Base-by-base conservation (phyloP, 371 early-diverging fungal species). In the Thermomucor indicae-seudaticae region DNA sequence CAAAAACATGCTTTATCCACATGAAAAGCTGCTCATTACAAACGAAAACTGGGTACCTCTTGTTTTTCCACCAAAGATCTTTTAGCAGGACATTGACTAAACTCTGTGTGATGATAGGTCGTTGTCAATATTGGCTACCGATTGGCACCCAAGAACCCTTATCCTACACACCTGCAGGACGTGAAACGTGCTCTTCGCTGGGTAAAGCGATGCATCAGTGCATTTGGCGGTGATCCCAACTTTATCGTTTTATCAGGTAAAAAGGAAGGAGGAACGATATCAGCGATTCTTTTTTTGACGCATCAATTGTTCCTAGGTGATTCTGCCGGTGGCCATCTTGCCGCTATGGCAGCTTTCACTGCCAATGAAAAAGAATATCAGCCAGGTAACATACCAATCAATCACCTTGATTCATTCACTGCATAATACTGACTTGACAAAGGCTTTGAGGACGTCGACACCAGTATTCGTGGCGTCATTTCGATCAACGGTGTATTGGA, bases 181-280 rank as follows among this genome's bases (percentile, higher is more conserved):
- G 77, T 82, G 31, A 89, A 90, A 49, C 79, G 88, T 4, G 86
- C 86, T 22, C 56, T 90, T 25, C 77, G 88, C 10, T 90, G 89
- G 88, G 61, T 83, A 31, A 81, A 78, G 55, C 57, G 65, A 28
- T 77, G 79, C 47, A 79, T 88, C 45, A 57, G 60, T 25, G 58
- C 62, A 1, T 88, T 80, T 64, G 89, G 89, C 24, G 91, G 91
- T 12, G 79, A 88, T 47, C 83, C 88, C 0, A 50, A 70, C 31
- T 86, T 80, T 44, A 66, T 90, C 43, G 74, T 84, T 3, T 64
- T 86, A 11, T 63, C 77, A 20, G 90, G 74, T 67, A 65, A 45
- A 46, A 31, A 5, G 25, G 25, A 46, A 1, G 32, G 20, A 4
- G 4, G 32, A 10, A 16, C 38, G 24, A 16, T 8, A 32, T 35